Conservation (phyloP, 257 asterid genomes). For the Prunella vulgaris region DNA sequence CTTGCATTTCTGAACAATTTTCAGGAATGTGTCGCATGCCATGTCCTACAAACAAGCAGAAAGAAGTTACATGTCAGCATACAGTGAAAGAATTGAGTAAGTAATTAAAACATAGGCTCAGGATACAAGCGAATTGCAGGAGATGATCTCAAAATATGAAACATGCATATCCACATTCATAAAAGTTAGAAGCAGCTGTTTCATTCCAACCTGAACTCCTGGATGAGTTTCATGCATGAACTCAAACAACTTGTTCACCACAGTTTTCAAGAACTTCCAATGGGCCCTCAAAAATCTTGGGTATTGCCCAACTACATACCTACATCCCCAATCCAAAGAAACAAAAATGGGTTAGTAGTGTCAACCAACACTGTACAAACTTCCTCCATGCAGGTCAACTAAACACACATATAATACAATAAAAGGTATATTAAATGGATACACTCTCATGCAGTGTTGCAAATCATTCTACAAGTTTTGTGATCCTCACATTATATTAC, state of each 20-base stretch:
- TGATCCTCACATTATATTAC: slow-evolving; percentile 85
- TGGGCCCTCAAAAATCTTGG: slow-evolving; percentile 98
- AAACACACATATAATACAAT: slow-evolving; percentile 14
- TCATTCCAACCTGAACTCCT: slow-evolving; percentile 85
- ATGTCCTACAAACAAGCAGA: slow-evolving; percentile 61
- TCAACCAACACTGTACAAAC: neutral
- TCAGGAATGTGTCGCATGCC: slow-evolving; percentile 98
- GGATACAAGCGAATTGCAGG: slow-evolving; percentile 5
- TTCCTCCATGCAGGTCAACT: neutral
- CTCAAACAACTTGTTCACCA: slow-evolving; percentile 95
- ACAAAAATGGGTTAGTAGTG: neutral
- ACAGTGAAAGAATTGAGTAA: neutral
- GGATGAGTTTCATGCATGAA: slow-evolving; percentile 99
- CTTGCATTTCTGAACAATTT: slow-evolving; percentile 97
- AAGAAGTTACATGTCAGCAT: slow-evolving; percentile 10
- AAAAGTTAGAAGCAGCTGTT: slow-evolving; percentile 4
- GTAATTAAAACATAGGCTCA: neutral
- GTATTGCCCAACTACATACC: slow-evolving; percentile 99
- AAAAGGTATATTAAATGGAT: neutral
- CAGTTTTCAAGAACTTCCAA: slow-evolving; percentile 99
- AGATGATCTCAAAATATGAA: neutral
- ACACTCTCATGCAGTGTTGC: slow-evolving; percentile 9
- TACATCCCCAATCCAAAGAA: slow-evolving; percentile 27
- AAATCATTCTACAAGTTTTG: neutral
- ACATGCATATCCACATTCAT: slow-evolving; percentile 14